These are phyloP conservation scores for Xylaria palmicola DNA, from an alignment of 495 filamentous ascomycete species.

Conservation along the genomic window DNA sequence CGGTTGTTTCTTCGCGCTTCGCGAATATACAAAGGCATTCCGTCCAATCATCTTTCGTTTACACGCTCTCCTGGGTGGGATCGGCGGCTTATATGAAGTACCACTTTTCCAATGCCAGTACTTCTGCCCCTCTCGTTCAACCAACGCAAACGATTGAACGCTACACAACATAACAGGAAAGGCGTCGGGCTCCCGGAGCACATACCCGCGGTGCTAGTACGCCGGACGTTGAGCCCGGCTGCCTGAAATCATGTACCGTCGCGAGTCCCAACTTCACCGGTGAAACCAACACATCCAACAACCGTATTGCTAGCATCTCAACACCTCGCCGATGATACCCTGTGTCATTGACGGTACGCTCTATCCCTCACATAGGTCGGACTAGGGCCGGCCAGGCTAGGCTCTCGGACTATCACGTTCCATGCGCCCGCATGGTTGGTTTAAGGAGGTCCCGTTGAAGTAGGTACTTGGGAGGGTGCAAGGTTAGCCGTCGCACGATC, in stretches of 20 bases:
- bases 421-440: background rate
- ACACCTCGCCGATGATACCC: background rate
- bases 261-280: background rate
- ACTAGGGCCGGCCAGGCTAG: background rate
- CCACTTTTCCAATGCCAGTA: background rate
- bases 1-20: background rate
- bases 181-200: background rate
- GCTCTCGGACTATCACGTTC: background rate
- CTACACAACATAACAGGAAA: conserved; percentile 6
- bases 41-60: background rate
- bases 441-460: background rate
- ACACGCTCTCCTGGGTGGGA: background rate
- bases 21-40: too few relatives aligned
- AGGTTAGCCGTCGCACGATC: background rate
- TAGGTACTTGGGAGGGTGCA: background rate
- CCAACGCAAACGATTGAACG: background rate
- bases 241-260: background rate
- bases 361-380: background rate
- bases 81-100: conserved; percentile 1
- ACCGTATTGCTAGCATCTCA: background rate
- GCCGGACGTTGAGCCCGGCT: background rate
- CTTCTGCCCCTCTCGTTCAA: conserved; percentile 8
- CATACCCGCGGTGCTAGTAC: background rate
- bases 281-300: background rate
- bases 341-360: background rate